A percentile compares a stretch with the other conserved stretches of the same genome.
These are phyloP conservation scores for Blepharisma undulans DNA, from an alignment of 169 alveolate genomes.

Conservation along the genomic window DNA sequence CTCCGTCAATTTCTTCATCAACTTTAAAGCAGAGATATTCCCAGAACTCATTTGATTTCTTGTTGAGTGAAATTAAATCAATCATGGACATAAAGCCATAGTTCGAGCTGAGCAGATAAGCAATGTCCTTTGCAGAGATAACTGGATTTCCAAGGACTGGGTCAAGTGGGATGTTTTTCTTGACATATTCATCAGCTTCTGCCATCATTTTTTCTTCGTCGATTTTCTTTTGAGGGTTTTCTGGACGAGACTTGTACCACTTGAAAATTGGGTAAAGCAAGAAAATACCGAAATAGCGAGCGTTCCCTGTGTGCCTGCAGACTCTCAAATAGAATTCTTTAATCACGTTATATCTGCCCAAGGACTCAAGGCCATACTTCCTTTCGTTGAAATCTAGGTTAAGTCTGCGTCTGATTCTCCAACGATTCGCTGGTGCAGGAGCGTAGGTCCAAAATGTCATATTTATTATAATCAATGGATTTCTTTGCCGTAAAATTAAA, in stretches of 20 bases:
- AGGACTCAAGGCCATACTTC: constrained; percentile 35
- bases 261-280: neutral
- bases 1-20: constrained; percentile 36
- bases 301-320: constrained; percentile 16
- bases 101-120: constrained; percentile 23
- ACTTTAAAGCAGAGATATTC: constrained; percentile 30
- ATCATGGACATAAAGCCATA: constrained; percentile 37
- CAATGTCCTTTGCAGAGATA: constrained; percentile 20
- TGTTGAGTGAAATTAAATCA: constrained; percentile 31
- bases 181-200: constrained; percentile 37
- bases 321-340: constrained; percentile 35
- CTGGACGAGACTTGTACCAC: neutral
- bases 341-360: constrained; percentile 17
- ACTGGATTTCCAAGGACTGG: constrained; percentile 42
- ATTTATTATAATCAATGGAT: neutral
- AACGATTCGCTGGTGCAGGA: neutral
- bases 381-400: constrained; percentile 44
- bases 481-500: neutral
- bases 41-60: constrained; percentile 40
- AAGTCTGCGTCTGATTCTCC: constrained; percentile 36
- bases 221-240: neutral
- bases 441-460: constrained; percentile 43
- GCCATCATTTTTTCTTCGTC: neutral
- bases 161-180: constrained; percentile 28
- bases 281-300: constrained; percentile 29